Base-by-base conservation (phyloP, 257 asterid species). In the Euphrasia confusa region DNA sequence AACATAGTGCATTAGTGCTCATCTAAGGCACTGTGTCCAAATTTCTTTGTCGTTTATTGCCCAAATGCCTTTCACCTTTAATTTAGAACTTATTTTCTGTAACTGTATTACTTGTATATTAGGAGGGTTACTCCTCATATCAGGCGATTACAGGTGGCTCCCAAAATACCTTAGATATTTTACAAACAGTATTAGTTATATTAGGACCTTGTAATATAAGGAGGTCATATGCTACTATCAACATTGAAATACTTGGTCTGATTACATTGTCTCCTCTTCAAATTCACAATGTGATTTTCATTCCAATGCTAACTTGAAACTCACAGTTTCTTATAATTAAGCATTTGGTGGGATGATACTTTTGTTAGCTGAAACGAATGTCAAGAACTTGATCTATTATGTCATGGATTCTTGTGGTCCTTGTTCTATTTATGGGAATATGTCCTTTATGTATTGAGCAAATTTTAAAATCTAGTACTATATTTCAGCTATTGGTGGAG, bases 401-500 rank as follows among this genome's bases (percentile, higher is more conserved):
- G 58, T 53, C 58, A n/a, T 64, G 63, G 17, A 64, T 60, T 35
- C 63, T 61, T 64, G 32, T 65, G 30, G 53, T 14, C 65, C 69
- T 74, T 68, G n/a, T 62, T 57, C 54, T 63, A 52, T 50, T 53
- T 26, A 6, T 18, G 13, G n/a, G 17, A 10, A 55, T 42, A 11
- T 37, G 45, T 26, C 14, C 15, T 26, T 35, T 42, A 17, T 15
- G 10, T 44, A 39, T 49, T 65, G 42, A 60, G 47, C 60, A 37
- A 64, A 30, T 30, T 61, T 50, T 35, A 47, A 68, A 39, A 14
- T 61, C 62, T 60, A n/a, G n/a, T n/a, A 54, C 10, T 75, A 59
- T 40, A 71, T 80, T 79, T 75, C 85, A 92, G 97, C 66, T 58
- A 86, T 92, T 75, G 95, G 93, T 69, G 97, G 95, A 64, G 65